phyloP scores from a whole-genome alignment of 305 asterid genomes.

The Striga hermonthica region DNA sequence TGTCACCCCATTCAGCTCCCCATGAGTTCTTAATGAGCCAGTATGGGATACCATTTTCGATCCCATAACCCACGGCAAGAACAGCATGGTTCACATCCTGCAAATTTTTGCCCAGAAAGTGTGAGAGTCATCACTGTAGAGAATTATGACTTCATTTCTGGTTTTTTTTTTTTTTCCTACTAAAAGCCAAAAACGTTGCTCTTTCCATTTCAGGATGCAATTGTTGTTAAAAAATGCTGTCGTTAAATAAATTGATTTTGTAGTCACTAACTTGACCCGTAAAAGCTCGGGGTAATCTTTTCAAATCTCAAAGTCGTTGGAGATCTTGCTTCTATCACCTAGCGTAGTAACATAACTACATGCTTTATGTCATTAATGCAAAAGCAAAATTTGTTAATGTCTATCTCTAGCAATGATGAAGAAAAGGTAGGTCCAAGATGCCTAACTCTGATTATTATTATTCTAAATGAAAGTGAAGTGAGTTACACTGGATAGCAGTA shows the following conservation, averaged over 20 bases:
- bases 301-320: background rate
- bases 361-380: background rate
- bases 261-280: background rate
- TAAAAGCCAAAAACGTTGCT: background rate
- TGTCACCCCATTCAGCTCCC: slow-evolving; percentile 87
- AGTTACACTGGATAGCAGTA: background rate
- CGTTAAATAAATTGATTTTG: slow-evolving; percentile 1
- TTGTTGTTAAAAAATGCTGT: background rate
- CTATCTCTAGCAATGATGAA: background rate
- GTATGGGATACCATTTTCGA: slow-evolving; percentile 67
- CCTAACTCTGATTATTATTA: background rate
- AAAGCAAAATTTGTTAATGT: background rate
- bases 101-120: slow-evolving; percentile 15
- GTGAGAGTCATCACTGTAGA: background rate
- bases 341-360: background rate
- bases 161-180: background rate
- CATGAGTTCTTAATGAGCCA: slow-evolving; percentile 91
- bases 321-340: background rate
- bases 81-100: slow-evolving; percentile 93
- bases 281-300: background rate
- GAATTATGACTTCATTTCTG: background rate
- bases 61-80: slow-evolving; percentile 81
- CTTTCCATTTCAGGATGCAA: background rate
- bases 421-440: background rate
- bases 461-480: background rate